Percentiles rank a stretch among this genome's conserved stretches.
Conservation (phyloP, 208 protist genomes). For the Trypanosomatidae sp. region DNA sequence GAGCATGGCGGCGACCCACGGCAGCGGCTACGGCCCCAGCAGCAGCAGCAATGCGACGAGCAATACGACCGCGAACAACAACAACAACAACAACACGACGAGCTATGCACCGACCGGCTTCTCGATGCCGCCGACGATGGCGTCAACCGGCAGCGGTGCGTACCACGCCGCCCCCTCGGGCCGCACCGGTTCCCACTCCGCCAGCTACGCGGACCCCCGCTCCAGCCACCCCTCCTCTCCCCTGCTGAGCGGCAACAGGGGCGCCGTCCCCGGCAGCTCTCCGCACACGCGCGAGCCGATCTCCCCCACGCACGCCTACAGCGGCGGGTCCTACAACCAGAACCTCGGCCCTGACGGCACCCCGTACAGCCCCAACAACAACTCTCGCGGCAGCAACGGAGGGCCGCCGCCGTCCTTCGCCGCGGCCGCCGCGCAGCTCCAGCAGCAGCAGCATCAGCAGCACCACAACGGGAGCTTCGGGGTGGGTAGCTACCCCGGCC, state of each 20-base stretch:
- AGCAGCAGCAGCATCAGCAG: conserved; percentile 19
- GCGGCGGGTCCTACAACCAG: no score
- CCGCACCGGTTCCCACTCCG: conserved; percentile 4
- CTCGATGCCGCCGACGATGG: conserved; percentile 6
- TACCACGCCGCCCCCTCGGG: conserved; percentile 3
- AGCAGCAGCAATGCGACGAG: background rate
- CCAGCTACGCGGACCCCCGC: conserved; percentile 17
- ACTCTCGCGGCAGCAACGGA: no score
- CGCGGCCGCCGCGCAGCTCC: conserved; percentile 13
- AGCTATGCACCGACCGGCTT: conserved; percentile 47
- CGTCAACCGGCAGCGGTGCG: background rate
- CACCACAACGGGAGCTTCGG: no score
- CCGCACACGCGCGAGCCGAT: no score
- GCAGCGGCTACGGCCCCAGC: background rate
- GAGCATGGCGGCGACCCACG: no score
- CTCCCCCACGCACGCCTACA: no score
- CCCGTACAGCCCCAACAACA: no score
- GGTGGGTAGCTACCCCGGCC: background rate
- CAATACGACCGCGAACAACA: background rate
- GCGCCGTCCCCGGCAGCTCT: no score
- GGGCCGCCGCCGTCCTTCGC: conserved; percentile 2
- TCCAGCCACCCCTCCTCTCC: conserved; percentile 11
- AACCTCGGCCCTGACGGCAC: no score
- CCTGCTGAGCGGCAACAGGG: background rate
- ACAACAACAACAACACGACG: background rate